A percentile compares a stretch with the other conserved stretches of the same genome.
Evolutionary conservation across 2,329 filamentous ascomycete genomes (phyloP).

Genomic region (Myrmaecium sp.): DNA sequence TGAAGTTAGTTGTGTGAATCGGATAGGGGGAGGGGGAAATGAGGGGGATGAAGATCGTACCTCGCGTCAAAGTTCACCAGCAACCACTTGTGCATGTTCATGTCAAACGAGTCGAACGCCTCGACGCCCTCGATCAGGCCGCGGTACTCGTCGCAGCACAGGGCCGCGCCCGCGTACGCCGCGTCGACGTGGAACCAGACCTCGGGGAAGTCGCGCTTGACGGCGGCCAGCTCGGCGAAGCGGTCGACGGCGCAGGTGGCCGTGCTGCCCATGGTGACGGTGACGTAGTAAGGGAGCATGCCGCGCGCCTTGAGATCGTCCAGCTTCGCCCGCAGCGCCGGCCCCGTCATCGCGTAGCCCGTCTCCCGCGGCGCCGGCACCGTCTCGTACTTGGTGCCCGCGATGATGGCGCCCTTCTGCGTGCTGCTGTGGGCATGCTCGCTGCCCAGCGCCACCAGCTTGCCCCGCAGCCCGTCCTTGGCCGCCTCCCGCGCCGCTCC

Average conservation of each 20-base stretch:
- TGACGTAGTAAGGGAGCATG: slow-evolving; percentile 74
- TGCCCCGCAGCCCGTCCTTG: slow-evolving; percentile 47
- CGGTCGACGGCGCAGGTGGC: slow-evolving; percentile 78
- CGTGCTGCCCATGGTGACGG: slow-evolving; percentile 70
- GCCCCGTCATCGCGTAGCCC: slow-evolving; percentile 54
- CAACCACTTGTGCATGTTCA: slow-evolving; percentile 97
- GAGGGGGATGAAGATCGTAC: slow-evolving; percentile 10
- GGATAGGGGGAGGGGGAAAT: not conserved
- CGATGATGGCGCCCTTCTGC: slow-evolving; percentile 73
- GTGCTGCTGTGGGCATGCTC: slow-evolving; percentile 69
- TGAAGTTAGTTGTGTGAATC: slow-evolving; percentile 5
- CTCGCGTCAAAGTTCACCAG: slow-evolving; percentile 76
- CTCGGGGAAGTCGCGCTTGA: slow-evolving; percentile 35
- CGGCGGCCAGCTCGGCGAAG: slow-evolving; percentile 49
- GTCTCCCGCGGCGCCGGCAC: slow-evolving; percentile 46
- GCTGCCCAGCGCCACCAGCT: slow-evolving; percentile 65
- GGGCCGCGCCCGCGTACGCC: slow-evolving; percentile 75
- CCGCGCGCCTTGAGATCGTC: slow-evolving; percentile 49
- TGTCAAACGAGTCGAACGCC: slow-evolving; percentile 72
- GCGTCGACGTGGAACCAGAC: slow-evolving; percentile 92
- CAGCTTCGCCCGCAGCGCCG: slow-evolving; percentile 43
- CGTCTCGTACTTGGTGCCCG: slow-evolving; percentile 63
- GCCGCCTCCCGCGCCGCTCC: slow-evolving; percentile 48
- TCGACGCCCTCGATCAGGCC: slow-evolving; percentile 44
- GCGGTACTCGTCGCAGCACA: slow-evolving; percentile 68